A percentile compares a stretch with the other conserved stretches of the same genome.
phyloP scores from a whole-genome alignment of 306 rosid genomes.

The Fragaria nilgerrensis region DNA sequence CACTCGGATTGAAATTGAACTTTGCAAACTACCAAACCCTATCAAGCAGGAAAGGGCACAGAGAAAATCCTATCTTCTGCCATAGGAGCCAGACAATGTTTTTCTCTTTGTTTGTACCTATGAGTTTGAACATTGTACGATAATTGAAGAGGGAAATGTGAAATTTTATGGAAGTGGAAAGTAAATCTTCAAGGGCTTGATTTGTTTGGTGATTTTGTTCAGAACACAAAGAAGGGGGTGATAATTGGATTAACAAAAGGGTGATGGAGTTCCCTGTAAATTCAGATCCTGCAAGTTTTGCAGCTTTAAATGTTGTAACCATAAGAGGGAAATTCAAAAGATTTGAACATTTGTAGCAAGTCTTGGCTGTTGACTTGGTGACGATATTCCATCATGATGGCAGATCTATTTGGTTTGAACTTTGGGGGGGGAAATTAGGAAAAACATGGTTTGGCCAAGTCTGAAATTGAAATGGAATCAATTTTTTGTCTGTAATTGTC shows the following conservation, averaged over 20 bases:
- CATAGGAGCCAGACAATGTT: neutral
- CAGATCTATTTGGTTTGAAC: neutral
- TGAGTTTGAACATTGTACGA: neutral
- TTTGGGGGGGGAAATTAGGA: neutral
- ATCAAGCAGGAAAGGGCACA: neutral
- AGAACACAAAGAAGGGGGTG: neutral
- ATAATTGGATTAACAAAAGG: neutral
- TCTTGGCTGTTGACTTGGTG: slow-evolving; percentile 2
- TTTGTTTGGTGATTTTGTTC: neutral
- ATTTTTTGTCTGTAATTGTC: neutral
- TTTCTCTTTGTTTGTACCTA: neutral
- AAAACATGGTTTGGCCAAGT: neutral
- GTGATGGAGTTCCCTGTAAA: neutral
- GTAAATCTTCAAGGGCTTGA: neutral
- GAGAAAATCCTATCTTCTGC: neutral
- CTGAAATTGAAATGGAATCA: neutral
- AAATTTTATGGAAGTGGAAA: neutral
- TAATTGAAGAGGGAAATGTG: neutral
- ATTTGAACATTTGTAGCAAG: neutral
- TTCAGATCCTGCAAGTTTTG: neutral
- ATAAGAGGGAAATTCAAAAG: slow-evolving; percentile 1
- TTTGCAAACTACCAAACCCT: neutral
- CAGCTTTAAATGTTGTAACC: neutral
- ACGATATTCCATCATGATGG: neutral
- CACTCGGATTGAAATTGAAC: neutral